Base-by-base conservation (phyloP, 2,329 filamentous ascomycete genomes). In the Rhinocladiella similis region DNA sequence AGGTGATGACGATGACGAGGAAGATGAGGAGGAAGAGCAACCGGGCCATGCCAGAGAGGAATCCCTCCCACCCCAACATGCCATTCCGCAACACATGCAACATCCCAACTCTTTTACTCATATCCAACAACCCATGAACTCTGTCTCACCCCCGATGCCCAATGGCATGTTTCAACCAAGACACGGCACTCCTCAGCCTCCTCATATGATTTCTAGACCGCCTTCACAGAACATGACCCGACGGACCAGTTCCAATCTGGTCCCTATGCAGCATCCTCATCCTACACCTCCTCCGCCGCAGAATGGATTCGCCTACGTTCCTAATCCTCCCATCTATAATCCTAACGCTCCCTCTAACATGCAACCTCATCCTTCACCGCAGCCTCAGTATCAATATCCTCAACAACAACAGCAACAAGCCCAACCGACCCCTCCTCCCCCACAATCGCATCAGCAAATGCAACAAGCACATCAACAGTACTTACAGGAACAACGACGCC, bases 261-360 rank as follows among this genome's bases (percentile, higher is more conserved):
- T 83, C 3, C 83, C 85, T 36, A 87, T 85, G 65, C 79, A 81
- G 54, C 80, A 83, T 57, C 80, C 77, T 57, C 80, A 88, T 62
- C 79, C 79, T 38, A 84, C 83, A 64, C 79, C 84, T 25, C 86
- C 86, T 47, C 82, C 81, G 33, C 79, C 80, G 25, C 77, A 82
- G 57, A 89, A 88, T 67, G 89, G 84, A 53, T 96, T 89, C 72
- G 83, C 88, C 3, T 97, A 91, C 69, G 90, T 95, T 79, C 86
- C 89, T 2, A 91, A 94, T 61, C 89, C 89, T 38, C 84, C 89
- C 33, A 90, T 96, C 65, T 96, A 96, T 73, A 90, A 91, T 66
- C 85, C 84, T 9, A 88, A 81, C 61, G 73, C 78, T 49, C 72
- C 73, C 56, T 60, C 64, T 25, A 57, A 69, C n/a, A 50, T 68